phyloP scores from a whole-genome alignment of 2,329 filamentous ascomycete species.

The Triangularia setosa region DNA sequence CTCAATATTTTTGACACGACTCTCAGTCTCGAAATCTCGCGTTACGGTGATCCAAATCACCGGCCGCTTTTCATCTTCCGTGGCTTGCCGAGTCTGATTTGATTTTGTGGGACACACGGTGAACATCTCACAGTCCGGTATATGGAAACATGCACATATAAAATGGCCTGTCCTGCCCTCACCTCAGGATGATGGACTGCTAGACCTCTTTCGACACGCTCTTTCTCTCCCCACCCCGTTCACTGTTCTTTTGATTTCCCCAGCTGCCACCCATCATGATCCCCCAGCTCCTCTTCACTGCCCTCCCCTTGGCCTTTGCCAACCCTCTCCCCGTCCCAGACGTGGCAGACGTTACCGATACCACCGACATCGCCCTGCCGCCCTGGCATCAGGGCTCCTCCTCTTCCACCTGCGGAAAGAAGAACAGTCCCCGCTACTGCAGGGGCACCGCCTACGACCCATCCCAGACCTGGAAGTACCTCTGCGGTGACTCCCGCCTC shows the following conservation, averaged over 20 bases:
- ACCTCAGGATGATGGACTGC: not conserved
- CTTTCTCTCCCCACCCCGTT: not conserved
- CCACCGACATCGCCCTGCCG: not conserved
- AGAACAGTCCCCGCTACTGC: conserved; percentile 27
- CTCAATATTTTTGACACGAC: not conserved
- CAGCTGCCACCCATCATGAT: not conserved
- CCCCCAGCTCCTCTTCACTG: not conserved
- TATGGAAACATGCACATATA: not conserved
- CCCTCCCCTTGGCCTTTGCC: not conserved
- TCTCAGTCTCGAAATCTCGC: not conserved
- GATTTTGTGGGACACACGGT: not conserved
- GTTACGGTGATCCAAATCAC: not conserved
- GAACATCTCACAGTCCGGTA: not conserved
- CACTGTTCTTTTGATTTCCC: not conserved
- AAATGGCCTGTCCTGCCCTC: not conserved
- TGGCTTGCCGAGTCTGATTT: not conserved
- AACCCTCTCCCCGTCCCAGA: not conserved
- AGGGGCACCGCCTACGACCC: conserved; percentile 30
- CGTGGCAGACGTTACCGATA: not conserved
- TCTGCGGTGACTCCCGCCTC: conserved; percentile 38
- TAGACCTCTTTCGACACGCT: too few relatives aligned
- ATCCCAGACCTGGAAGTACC: conserved; percentile 27
- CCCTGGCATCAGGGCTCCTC: not conserved
- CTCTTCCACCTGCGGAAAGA: conserved; percentile 7
- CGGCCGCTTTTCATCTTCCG: not conserved